Conservation (phyloP, 2,329 filamentous ascomycete genomes). For the Aureobasidium musti region DNA sequence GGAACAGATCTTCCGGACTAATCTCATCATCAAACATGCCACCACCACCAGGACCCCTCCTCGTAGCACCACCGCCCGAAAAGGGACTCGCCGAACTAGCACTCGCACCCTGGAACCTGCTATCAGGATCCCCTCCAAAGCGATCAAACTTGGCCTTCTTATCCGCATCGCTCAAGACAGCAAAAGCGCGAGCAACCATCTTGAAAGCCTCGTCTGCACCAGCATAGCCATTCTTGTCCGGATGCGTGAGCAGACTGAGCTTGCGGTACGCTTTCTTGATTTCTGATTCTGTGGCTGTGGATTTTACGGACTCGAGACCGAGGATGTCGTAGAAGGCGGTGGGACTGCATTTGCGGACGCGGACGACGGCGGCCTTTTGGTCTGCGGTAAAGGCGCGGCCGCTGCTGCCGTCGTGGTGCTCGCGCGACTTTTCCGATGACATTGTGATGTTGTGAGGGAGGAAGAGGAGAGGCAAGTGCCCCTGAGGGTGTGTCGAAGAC, state of each 20-base stretch:
- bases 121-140: slow-evolving; percentile 90
- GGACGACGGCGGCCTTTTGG: slow-evolving; percentile 86
- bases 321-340: slow-evolving; percentile 98
- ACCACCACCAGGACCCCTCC: slow-evolving; percentile 36
- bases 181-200: slow-evolving; percentile 92
- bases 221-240: slow-evolving; percentile 97
- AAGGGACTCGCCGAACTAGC: slow-evolving; percentile 63
- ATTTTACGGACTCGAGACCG: slow-evolving; percentile 64
- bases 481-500: slow-evolving; percentile 1
- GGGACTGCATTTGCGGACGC: slow-evolving; percentile 78
- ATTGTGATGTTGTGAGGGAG: slow-evolving; percentile 31
- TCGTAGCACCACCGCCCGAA: slow-evolving; percentile 48
- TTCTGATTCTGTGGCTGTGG: slow-evolving; percentile 72
- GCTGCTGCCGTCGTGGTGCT: slow-evolving; percentile 75
- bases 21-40: slow-evolving; percentile 84
- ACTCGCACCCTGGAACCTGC: slow-evolving; percentile 66
- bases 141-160: slow-evolving; percentile 88
- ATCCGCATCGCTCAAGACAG: slow-evolving; percentile 87
- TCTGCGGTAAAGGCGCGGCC: slow-evolving; percentile 80
- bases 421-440: slow-evolving; percentile 52
- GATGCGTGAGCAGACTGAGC: slow-evolving; percentile 89
- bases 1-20: slow-evolving; percentile 94
- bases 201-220: slow-evolving; percentile 98
- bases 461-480: neutral
- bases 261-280: slow-evolving; percentile 99